Evolutionary conservation across 257 asterid species (phyloP).

Genomic region (Echites panduratus): DNA sequence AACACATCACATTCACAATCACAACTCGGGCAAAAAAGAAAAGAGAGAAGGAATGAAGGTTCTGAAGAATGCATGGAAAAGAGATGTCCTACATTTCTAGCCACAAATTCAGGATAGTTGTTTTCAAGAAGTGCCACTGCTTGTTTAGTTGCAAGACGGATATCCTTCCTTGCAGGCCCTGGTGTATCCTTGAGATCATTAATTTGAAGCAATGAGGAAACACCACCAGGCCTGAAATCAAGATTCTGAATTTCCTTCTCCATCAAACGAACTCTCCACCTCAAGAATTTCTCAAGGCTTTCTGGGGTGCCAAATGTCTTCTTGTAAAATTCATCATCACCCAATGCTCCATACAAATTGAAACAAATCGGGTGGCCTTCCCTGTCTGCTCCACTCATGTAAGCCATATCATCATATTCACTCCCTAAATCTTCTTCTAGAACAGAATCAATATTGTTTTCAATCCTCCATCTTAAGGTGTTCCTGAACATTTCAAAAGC

Average conservation of each 20-base stretch:
- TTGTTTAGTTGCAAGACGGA: constrained; percentile 36
- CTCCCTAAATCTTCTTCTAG: constrained; percentile 44
- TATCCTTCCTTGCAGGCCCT: constrained; percentile 45
- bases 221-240: constrained; percentile 44
- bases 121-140: constrained; percentile 51
- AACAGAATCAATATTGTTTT: constrained; percentile 35
- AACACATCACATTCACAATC: neutral
- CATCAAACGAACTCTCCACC: constrained; percentile 64
- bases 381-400: constrained; percentile 40
- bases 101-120: constrained; percentile 63
- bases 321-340: constrained; percentile 32
- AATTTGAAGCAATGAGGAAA: constrained; percentile 42
- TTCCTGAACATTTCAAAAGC: constrained; percentile 50
- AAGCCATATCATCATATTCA: constrained; percentile 30
- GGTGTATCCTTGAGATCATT: constrained; percentile 58
- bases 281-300: constrained; percentile 40
- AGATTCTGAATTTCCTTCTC: constrained; percentile 52
- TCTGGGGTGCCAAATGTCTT: constrained; percentile 43
- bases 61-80: neutral
- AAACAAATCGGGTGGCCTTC: constrained; percentile 60
- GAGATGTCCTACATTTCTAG: constrained; percentile 40
- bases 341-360: constrained; percentile 53
- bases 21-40: neutral
- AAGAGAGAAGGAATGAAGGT: neutral
- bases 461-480: constrained; percentile 48